Percentiles rank a stretch among this genome's conserved stretches.
Conservation (phyloP, 805 yeast species). For the Metschnikowia proteae region DNA sequence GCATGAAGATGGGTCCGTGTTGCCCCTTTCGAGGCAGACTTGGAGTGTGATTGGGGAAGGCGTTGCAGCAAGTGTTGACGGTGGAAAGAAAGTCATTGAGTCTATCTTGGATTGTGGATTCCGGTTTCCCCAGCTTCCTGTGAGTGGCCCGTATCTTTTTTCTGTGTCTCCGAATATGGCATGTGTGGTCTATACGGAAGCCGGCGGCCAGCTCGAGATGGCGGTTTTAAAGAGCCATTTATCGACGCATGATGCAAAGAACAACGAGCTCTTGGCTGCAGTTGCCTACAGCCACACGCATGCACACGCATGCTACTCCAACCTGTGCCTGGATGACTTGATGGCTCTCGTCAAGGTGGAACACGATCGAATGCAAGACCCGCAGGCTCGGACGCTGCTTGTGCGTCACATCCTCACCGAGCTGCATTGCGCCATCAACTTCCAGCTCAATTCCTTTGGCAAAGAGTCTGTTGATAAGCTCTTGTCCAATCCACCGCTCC, state of each 20-base stretch:
- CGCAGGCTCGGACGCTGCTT: slow-evolving; percentile 24
- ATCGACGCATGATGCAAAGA: background rate
- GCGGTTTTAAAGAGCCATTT: slow-evolving; percentile 1
- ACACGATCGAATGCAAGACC: slow-evolving; percentile 14
- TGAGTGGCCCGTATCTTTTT: slow-evolving; percentile 20
- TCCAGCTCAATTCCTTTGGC: slow-evolving; percentile 59
- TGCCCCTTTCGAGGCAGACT: slow-evolving; percentile 38
- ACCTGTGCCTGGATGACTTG: slow-evolving; percentile 66
- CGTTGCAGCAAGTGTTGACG: no score
- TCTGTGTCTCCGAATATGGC: slow-evolving; percentile 52
- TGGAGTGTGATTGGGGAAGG: slow-evolving; percentile 19
- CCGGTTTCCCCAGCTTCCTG: slow-evolving; percentile 39
- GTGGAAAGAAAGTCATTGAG: slow-evolving; percentile 23
- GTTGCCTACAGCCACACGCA: slow-evolving; percentile 54
- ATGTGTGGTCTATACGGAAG: slow-evolving; percentile 31
- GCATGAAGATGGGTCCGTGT: slow-evolving; percentile 44
- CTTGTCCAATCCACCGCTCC: slow-evolving; percentile 73
- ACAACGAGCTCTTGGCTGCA: slow-evolving; percentile 41
- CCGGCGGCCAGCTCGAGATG: slow-evolving; percentile 4
- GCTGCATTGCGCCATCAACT: slow-evolving; percentile 70
- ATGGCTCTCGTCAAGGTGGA: slow-evolving; percentile 47
- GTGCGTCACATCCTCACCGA: slow-evolving; percentile 52
- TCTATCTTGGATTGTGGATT: slow-evolving; percentile 55
- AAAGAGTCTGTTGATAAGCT: slow-evolving; percentile 75
- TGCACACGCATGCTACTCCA: slow-evolving; percentile 67